phyloP scores from a whole-genome alignment of 352 stramenopile genomes.

The Peronospora destructor region DNA sequence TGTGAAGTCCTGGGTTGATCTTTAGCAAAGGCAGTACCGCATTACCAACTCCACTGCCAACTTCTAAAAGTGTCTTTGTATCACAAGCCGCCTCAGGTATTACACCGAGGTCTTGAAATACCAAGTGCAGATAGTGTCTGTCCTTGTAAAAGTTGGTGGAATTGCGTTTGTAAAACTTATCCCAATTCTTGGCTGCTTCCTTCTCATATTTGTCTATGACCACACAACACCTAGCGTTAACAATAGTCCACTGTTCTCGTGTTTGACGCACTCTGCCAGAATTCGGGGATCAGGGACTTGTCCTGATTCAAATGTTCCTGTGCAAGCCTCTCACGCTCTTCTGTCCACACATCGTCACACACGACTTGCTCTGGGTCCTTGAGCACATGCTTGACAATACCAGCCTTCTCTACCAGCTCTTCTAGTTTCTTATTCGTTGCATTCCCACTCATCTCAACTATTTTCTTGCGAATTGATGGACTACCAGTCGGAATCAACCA shows the following conservation, averaged over 20 bases:
- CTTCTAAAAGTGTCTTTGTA: conserved; percentile 83
- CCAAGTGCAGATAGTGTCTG: conserved; percentile 89
- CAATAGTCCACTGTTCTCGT: not conserved
- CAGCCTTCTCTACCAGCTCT: conserved; percentile 68
- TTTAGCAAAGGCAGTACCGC: conserved; percentile 91
- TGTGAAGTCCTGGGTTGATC: conserved; percentile 74
- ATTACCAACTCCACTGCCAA: conserved; percentile 94
- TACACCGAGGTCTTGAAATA: conserved; percentile 83
- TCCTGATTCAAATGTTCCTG: conserved; percentile 61
- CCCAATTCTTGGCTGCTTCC: conserved; percentile 85
- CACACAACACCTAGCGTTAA: not conserved
- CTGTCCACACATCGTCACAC: conserved; percentile 78
- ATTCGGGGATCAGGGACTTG: conserved; percentile 67
- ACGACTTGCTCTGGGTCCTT: conserved; percentile 57
- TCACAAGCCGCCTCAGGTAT: conserved; percentile 34
- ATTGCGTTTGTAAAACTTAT: conserved; percentile 93
- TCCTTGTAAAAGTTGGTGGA: conserved; percentile 94
- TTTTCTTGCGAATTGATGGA: conserved; percentile 7
- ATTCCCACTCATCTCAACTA: conserved; percentile 49
- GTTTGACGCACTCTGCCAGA: conserved; percentile 55
- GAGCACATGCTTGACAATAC: conserved; percentile 57
- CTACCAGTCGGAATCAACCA: conserved; percentile 4
- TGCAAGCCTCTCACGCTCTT: conserved; percentile 68
- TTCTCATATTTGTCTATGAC: conserved; percentile 68
- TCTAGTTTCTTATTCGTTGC: conserved; percentile 70